A percentile compares a stretch with the other conserved stretches of the same genome.
These are phyloP conservation scores for Chlamydomonas schloesseri DNA, from an alignment of 139 green algal species.

Conservation along the genomic window DNA sequence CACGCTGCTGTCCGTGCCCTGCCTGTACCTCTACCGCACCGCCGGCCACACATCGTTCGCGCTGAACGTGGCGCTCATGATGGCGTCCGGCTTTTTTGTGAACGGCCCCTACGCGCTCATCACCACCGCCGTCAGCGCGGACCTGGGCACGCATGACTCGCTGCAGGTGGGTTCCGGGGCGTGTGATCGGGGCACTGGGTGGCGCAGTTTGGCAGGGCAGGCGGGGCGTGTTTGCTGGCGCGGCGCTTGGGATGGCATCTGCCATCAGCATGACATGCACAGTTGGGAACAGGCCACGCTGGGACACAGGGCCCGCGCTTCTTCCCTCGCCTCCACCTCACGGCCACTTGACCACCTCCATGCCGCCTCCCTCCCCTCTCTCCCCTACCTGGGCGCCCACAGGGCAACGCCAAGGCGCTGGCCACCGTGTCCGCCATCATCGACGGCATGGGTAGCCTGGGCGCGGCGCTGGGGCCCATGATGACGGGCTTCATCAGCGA, in stretches of 20 bases:
- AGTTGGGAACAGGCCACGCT: no score
- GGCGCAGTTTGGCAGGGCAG: no score
- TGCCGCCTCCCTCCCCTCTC: no score
- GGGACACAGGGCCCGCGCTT: no score
- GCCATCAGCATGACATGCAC: no score
- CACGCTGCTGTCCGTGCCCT: slow-evolving; percentile 84
- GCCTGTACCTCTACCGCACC: slow-evolving; percentile 85
- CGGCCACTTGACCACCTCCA: no score
- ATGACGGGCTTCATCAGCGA: slow-evolving; percentile 90
- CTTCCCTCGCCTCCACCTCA: no score
- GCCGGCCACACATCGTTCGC: slow-evolving; percentile 67
- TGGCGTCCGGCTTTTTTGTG: slow-evolving; percentile 90
- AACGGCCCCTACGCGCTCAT: slow-evolving; percentile 98
- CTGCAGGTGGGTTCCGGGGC: slow-evolving; percentile 67
- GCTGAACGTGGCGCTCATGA: slow-evolving; percentile 90
- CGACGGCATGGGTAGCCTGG: slow-evolving; percentile 95
- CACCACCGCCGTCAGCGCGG: slow-evolving; percentile 95
- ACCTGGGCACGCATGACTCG: slow-evolving; percentile 93
- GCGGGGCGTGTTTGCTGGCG: no score
- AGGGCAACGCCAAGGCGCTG: slow-evolving; percentile 90
- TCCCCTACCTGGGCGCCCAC: no score
- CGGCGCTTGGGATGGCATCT: no score
- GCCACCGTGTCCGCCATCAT: slow-evolving; percentile 98
- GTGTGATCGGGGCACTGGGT: neutral
- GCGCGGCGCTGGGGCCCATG: slow-evolving; percentile 92